Conservation (phyloP, 2,329 filamentous ascomycete species). For the Gaeumannomyces sp. region DNA sequence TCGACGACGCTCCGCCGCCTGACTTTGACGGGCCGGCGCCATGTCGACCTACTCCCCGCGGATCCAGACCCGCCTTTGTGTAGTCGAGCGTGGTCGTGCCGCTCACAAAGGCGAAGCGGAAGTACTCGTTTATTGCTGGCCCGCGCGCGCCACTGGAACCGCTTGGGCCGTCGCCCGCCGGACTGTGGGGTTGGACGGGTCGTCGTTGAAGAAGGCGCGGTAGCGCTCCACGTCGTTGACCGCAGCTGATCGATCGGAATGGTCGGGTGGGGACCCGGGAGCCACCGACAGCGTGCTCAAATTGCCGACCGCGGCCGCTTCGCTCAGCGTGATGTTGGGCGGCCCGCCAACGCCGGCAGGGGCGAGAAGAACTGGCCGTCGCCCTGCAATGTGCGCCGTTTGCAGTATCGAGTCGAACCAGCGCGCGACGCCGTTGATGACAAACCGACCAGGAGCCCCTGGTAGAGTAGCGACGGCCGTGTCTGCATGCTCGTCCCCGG, state of each 20-base stretch:
- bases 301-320: constrained; percentile 20
- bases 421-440: constrained; percentile 86
- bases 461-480: constrained; percentile 75
- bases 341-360: constrained; percentile 41
- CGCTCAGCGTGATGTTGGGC: constrained; percentile 38
- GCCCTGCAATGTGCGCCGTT: constrained; percentile 70
- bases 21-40: constrained; percentile 53
- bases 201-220: constrained; percentile 61
- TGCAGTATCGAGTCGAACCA: constrained; percentile 88
- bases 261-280: no score
- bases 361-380: constrained; percentile 57
- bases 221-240: constrained; percentile 84
- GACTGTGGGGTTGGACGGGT: constrained; percentile 18
- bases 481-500: constrained; percentile 88
- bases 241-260: constrained; percentile 70
- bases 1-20: constrained; percentile 19
- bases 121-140: constrained; percentile 55
- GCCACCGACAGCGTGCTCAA: constrained; percentile 63
- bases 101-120: constrained; percentile 68
- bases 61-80: constrained; percentile 69
- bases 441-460: constrained; percentile 81
- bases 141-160: constrained; percentile 56
- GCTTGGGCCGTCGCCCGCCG: constrained; percentile 21
- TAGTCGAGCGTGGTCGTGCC: constrained; percentile 63
- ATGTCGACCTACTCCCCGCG: constrained; percentile 62